These are phyloP conservation scores for Podospora appendiculata DNA, from an alignment of 495 filamentous ascomycete species.

Conservation along the genomic window DNA sequence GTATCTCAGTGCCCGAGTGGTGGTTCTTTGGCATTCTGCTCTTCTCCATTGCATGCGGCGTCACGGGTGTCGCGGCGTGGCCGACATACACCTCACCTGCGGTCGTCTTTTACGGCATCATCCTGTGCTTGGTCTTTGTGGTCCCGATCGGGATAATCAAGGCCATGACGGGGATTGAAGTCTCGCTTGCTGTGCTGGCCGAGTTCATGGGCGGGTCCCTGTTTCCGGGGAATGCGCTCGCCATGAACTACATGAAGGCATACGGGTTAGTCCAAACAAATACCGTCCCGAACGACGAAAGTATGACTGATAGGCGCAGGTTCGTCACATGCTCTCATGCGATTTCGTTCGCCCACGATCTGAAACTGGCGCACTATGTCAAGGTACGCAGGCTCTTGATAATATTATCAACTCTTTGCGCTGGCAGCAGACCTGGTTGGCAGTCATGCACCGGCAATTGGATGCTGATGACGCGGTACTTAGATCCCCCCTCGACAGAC, in stretches of 20 bases:
- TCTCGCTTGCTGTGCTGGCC: constrained; percentile 36
- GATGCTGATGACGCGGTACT: no score
- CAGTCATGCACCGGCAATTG: no score
- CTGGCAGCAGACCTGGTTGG: no score
- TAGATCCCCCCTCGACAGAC: constrained; percentile 34
- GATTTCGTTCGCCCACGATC: constrained; percentile 28
- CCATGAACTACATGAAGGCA: constrained; percentile 38
- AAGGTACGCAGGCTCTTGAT: neutral
- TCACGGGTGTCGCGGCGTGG: constrained; percentile 28
- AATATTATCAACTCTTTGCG: no score
- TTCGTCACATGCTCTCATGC: constrained; percentile 36
- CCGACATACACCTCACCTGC: constrained; percentile 32
- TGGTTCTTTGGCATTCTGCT: constrained; percentile 32
- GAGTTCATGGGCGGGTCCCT: constrained; percentile 38
- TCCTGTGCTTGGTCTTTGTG: constrained; percentile 34
- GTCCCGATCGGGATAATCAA: constrained; percentile 35
- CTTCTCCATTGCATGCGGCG: constrained; percentile 25
- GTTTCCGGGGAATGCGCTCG: constrained; percentile 33
- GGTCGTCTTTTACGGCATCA: constrained; percentile 36
- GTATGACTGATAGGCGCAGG: neutral
- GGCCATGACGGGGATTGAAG: constrained; percentile 34
- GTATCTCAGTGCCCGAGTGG: constrained; percentile 33
- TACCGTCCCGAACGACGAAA: neutral
- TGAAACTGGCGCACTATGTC: constrained; percentile 39
- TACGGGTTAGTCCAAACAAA: constrained; percentile 13